Percentiles rank a stretch among this genome's conserved stretches.
These are phyloP conservation scores for Rhizopus delemar DNA, from an alignment of 371 early-diverging fungal species.

Conservation along the genomic window DNA sequence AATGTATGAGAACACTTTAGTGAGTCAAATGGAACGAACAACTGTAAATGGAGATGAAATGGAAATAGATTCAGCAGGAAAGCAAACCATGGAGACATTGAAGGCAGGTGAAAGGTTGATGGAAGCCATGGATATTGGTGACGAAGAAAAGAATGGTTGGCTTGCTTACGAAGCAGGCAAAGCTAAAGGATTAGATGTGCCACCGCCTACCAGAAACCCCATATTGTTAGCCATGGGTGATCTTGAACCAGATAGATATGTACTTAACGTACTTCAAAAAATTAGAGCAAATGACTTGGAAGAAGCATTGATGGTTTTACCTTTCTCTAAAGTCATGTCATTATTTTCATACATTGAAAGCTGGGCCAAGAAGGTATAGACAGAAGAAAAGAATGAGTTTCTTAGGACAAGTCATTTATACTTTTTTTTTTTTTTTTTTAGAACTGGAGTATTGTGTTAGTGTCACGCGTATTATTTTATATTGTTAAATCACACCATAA, in stretches of 20 bases:
- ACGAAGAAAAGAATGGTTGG: constrained; percentile 76
- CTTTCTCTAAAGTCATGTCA: constrained; percentile 75
- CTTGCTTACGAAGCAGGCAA: constrained; percentile 64
- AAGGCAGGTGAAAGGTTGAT: constrained; percentile 91
- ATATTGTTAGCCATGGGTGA: constrained; percentile 73
- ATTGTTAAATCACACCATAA: constrained; percentile 82
- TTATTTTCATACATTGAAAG: constrained; percentile 73
- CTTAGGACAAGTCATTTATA: too few relatives aligned
- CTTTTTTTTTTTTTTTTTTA: constrained; percentile 28
- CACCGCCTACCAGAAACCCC: constrained; percentile 67
- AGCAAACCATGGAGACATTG: constrained; percentile 85
- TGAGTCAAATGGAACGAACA: constrained; percentile 66
- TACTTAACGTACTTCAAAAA: constrained; percentile 72
- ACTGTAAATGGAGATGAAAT: constrained; percentile 56
- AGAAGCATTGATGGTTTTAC: constrained; percentile 84
- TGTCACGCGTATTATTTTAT: constrained; percentile 79
- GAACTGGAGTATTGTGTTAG: constrained; percentile 75
- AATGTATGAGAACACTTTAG: constrained; percentile 76
- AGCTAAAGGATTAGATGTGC: constrained; percentile 49
- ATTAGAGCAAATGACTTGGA: constrained; percentile 85
- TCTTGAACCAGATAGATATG: constrained; percentile 77
- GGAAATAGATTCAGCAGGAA: constrained; percentile 77
- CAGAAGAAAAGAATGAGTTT: too few relatives aligned
- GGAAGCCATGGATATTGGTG: constrained; percentile 87
- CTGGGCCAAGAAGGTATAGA: constrained; percentile 77